phyloP scores from a whole-genome alignment of 73 alveolate species.

The Paramecium sonneborni region DNA sequence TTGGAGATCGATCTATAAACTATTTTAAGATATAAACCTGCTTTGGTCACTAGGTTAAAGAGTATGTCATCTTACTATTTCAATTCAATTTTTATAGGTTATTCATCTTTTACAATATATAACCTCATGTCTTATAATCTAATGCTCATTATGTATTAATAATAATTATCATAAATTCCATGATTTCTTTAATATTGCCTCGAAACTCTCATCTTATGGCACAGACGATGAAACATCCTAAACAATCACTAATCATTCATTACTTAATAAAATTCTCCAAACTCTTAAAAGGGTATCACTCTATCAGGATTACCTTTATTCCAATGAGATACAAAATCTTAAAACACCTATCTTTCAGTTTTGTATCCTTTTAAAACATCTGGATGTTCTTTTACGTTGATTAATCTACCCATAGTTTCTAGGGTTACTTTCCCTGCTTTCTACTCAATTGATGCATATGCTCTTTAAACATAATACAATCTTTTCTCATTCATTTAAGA shows the following conservation, averaged over 20 bases:
- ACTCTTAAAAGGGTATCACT: conserved; percentile 40
- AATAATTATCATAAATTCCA: conserved; percentile 50
- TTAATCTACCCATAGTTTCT: neutral
- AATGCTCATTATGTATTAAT: conserved; percentile 4
- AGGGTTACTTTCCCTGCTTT: conserved; percentile 41
- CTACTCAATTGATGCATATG: conserved; percentile 42
- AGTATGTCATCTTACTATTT: neutral
- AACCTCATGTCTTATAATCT: conserved; percentile 27
- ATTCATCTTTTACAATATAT: neutral
- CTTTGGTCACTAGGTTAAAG: neutral
- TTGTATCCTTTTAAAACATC: conserved; percentile 61
- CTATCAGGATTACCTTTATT: conserved; percentile 46
- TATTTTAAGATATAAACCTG: neutral
- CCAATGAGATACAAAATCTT: conserved; percentile 62
- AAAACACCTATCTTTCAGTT: conserved; percentile 57
- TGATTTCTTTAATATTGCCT: conserved; percentile 51
- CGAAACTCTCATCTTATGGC: conserved; percentile 30
- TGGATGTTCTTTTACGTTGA: conserved; percentile 47
- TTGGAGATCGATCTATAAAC: neutral
- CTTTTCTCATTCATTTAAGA: conserved; percentile 32
- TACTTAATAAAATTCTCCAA: conserved; percentile 37
- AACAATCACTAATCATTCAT: neutral
- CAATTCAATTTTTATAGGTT: neutral
- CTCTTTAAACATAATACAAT: neutral
- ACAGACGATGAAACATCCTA: conserved; percentile 42